Percentiles rank a stretch among this genome's conserved stretches.
These are phyloP conservation scores for Vitis hybrid DNA, from an alignment of 177 flowering plant species.

Conservation along the genomic window DNA sequence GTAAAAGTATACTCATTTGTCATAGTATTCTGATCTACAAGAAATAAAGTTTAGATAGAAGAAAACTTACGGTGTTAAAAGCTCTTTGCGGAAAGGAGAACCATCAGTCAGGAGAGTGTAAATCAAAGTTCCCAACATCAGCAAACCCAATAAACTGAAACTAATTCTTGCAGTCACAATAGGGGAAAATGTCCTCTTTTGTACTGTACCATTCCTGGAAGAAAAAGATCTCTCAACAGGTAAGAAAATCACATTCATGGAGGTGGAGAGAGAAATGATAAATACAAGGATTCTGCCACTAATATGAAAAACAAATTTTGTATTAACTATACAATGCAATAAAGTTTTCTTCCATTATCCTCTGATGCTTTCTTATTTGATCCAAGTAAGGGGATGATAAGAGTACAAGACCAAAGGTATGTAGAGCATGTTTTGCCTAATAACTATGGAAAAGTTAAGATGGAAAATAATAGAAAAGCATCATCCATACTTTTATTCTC, in stretches of 20 bases:
- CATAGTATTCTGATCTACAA: neutral
- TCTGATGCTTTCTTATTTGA: too few species aligned
- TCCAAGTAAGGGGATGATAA: too few species aligned
- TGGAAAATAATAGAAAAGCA: too few species aligned
- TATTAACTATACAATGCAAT: too few species aligned
- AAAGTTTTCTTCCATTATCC: too few species aligned
- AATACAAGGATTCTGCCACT: neutral
- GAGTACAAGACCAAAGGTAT: too few species aligned
- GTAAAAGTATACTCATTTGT: too few species aligned
- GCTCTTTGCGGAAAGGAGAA: conserved; percentile 69
- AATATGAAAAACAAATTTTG: neutral
- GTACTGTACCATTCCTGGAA: conserved; percentile 37
- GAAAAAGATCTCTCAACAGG: conserved; percentile 1
- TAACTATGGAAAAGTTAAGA: too few species aligned
- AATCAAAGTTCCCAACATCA: conserved; percentile 68
- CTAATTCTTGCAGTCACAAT: conserved; percentile 50
- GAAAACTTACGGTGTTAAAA: conserved; percentile 69
- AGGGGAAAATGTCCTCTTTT: conserved; percentile 28
- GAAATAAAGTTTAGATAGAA: neutral
- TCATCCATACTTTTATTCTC: too few species aligned
- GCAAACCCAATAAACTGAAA: conserved; percentile 56
- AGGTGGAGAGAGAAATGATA: neutral
- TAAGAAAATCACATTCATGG: neutral
- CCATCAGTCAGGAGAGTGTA: conserved; percentile 73
- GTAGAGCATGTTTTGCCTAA: too few species aligned